Base-by-base conservation (phyloP, 371 early-diverging fungal species). In the Homolaphlyctis polyrhiza region DNA sequence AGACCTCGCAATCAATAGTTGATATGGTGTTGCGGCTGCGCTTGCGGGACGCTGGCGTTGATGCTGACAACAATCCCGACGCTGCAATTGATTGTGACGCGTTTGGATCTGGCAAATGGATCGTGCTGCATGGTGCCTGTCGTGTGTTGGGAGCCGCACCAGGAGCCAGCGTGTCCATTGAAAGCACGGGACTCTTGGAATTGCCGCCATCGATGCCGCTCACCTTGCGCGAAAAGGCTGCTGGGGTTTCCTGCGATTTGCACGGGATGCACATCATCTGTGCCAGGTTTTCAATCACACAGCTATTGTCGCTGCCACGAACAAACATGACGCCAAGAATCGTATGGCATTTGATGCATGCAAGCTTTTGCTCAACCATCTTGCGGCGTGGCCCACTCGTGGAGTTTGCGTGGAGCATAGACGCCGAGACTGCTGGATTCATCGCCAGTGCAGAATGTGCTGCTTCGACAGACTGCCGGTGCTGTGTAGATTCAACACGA, bases 1-100 rank as follows among this genome's bases (percentile, higher is more conserved):
- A 75, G 2, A 75, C 75, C 30, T 70, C 70, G 58, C 75, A 75
- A 25, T 35, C 57, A 25, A 61, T 51, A 18, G 62, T 52, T 16
- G 61, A 32, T 3, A 34, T 25, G 1, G 35, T 63, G 23, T 52
- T 49, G 0, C 48, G 50, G 6, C 66, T 48, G 13, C 69, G 61
- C 50, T 72, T 72, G 21, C 61, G 54, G 21, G 59, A 58, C 4
- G 52, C 58, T 2, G 61, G 61, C 32, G 58, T 59, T 21, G 60
- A 11, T 25, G 32, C 47, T 25, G 58, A 16, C 13, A 34, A 29
- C 39, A 39, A 11, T 18, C n/a, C 18, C 47, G 8, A 3, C n/a
- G 8, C 8, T 25, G 47, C n/a, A 3, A 2, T 18, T 25, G 3
- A 3, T 18, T 33, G 30, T 33, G 55, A 55, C 35, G 28, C 4